Base-by-base conservation (phyloP, 1,284 basidiomycete genomes). In the Lentinula novae-zelandiae region DNA sequence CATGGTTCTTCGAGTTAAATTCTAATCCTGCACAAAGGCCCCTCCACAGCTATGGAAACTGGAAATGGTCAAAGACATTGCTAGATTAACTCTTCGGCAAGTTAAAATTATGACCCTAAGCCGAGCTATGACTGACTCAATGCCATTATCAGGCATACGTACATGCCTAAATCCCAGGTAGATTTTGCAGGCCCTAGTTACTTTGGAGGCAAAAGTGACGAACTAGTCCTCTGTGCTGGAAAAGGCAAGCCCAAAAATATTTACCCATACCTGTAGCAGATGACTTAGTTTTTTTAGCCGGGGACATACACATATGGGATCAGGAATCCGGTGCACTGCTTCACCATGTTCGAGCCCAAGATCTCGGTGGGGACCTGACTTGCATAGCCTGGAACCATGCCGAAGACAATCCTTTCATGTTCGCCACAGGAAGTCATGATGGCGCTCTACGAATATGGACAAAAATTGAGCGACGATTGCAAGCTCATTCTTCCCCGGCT, bases 241-340 rank as follows among this genome's bases (percentile, higher is more conserved):
- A 91, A 92, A 82, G 79, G 90, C 85, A 55, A 61, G 70, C 62
- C 44, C 0, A 20, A 38, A 27, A 22, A 54, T 46, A 31, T 5
- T 42, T 34, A 52, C n/a, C 51, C 55, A 15, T 52, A 15, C 42
- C 64, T 15, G 62, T 42, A 46, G n/a, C 20, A 22, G 13, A 13
- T 49, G 6, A 57, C 7, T 34, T 40, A n/a, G 15, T 22, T 39
- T 20, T 31, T 60, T 38, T 60, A 91, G 90, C 81, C 63, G 90
- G 90, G 1, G 88, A 91, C 67, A 85, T 92, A 34, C 86, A 90
- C 67, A 89, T 92, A n/a, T 92, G 90, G 90, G 90, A 92, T 68
- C 82, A 85, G 61, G 87, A 90, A 71, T 87, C 87, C 7, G 90
- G 82, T 8, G 79, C 82, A 20, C 72, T 88, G 2, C 74, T 92